Conservation (phyloP, 2,329 filamentous ascomycete genomes). For the Endocalyx cinctus region DNA sequence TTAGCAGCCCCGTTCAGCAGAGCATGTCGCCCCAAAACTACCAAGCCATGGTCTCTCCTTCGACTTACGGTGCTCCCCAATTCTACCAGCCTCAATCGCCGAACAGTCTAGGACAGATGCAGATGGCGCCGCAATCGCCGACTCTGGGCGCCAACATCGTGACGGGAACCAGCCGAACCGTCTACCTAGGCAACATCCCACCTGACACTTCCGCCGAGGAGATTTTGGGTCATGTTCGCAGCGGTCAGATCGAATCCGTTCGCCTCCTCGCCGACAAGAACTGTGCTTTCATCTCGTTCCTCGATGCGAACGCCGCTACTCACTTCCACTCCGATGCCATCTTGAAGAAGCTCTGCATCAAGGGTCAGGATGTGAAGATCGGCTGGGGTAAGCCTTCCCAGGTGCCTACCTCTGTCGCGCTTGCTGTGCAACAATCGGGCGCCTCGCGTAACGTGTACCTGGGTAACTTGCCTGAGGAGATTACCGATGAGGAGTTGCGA, state of each 20-base stretch:
- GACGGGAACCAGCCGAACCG: slow-evolving; percentile 88
- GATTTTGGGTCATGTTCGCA: slow-evolving; percentile 91
- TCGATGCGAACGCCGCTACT: slow-evolving; percentile 94
- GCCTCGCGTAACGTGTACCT: slow-evolving; percentile 97
- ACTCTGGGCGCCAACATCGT: slow-evolving; percentile 74
- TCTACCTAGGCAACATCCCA: slow-evolving; percentile 98
- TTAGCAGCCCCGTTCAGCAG: slow-evolving; percentile 71
- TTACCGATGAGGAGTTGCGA: slow-evolving; percentile 84
- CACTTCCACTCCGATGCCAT: slow-evolving; percentile 99
- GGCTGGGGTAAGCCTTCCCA: slow-evolving; percentile 99
- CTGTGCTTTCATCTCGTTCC: slow-evolving; percentile 98
- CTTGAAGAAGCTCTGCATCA: slow-evolving; percentile 98
- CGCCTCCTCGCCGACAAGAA: slow-evolving; percentile 97
- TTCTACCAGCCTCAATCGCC: slow-evolving; percentile 85
- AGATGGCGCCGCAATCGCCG: slow-evolving; percentile 64
- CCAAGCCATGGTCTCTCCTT: slow-evolving; percentile 80
- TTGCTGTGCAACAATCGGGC: slow-evolving; percentile 94
- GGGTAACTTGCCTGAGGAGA: slow-evolving; percentile 86
- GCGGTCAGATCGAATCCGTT: slow-evolving; percentile 98
- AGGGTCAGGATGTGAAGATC: slow-evolving; percentile 98
- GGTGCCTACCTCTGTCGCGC: slow-evolving; percentile 93
- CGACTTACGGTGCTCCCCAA: slow-evolving; percentile 74
- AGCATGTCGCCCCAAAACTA: slow-evolving; percentile 79
- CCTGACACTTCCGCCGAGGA: slow-evolving; percentile 95
- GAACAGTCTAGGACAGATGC: slow-evolving; percentile 55